Conservation (phyloP, 2,329 filamentous ascomycete species). For the Didymosphaeria variabile region DNA sequence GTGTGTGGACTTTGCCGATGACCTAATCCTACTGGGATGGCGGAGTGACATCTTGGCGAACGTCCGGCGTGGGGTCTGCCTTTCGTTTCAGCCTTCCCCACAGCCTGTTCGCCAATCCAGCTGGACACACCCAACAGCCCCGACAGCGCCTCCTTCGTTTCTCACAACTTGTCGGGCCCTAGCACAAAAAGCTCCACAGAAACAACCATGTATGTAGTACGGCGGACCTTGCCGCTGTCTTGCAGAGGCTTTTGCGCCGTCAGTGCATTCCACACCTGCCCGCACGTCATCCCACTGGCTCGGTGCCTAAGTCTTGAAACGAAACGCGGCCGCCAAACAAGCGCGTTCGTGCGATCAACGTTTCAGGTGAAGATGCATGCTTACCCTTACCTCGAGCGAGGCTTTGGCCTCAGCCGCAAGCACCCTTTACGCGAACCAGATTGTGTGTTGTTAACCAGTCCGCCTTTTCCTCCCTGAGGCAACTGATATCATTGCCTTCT, state of each 20-base stretch:
- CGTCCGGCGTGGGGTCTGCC: conserved; percentile 13
- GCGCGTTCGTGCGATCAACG: conserved; percentile 21
- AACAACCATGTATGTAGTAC: neutral
- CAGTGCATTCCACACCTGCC: conserved; percentile 17
- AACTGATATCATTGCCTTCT: conserved; percentile 9
- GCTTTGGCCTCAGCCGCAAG: conserved; percentile 15
- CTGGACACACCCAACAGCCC: conserved; percentile 5
- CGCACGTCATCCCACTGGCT: conserved; percentile 20
- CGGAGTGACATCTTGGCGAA: conserved; percentile 13
- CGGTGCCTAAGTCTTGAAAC: conserved; percentile 31
- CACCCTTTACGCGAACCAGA: conserved; percentile 13
- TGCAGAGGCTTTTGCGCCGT: conserved; percentile 11
- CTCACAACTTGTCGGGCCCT: neutral
- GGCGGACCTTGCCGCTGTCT: neutral
- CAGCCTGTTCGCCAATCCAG: conserved; percentile 16
- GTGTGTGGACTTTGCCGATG: neutral
- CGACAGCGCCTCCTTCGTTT: conserved; percentile 1
- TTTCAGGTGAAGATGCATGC: conserved; percentile 40
- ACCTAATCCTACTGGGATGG: neutral
- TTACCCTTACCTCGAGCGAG: conserved; percentile 27
- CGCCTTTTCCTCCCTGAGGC: conserved; percentile 20
- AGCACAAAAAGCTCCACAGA: neutral
- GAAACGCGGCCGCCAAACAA: conserved; percentile 26
- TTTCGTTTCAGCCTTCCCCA: conserved; percentile 24
- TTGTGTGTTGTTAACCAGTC: conserved; percentile 9